phyloP scores from a whole-genome alignment of 169 alveolate species.

The Perkinsus chesapeaki region DNA sequence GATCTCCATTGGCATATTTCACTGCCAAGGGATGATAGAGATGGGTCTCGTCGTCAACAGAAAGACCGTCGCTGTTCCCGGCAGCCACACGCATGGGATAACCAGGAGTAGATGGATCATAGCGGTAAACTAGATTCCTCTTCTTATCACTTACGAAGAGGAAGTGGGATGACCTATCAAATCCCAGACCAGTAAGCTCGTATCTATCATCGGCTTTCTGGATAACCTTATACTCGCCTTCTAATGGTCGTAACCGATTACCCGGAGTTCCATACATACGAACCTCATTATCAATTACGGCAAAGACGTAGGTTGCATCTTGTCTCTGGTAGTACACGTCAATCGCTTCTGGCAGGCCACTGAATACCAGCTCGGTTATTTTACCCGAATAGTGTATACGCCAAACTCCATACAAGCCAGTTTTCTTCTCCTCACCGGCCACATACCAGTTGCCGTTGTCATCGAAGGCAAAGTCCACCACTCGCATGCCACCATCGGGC shows the following conservation, averaged over 20 bases:
- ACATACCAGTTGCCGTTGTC: not conserved
- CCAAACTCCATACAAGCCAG: not conserved
- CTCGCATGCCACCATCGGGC: too few species aligned
- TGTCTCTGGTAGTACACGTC: not conserved
- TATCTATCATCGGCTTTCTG: not conserved
- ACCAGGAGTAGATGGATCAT: not conserved
- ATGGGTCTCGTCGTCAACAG: not conserved
- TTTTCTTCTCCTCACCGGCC: not conserved
- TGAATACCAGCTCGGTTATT: not conserved
- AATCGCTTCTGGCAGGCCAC: not conserved
- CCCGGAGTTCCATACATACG: not conserved
- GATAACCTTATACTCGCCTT: not conserved
- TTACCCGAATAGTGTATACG: not conserved
- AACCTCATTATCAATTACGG: not conserved
- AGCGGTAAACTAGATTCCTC: not conserved
- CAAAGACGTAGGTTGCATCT: not conserved
- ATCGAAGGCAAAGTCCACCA: too few species aligned
- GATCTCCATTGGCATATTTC: not conserved
- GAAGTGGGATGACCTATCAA: not conserved
- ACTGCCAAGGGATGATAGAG: not conserved
- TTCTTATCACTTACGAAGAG: not conserved
- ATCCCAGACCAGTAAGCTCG: not conserved
- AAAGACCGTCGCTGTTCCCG: not conserved
- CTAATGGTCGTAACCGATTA: not conserved
- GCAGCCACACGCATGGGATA: not conserved